These are phyloP conservation scores for sweet orange (Citrus sinensis) DNA, from an alignment of 345 rosid species.

Conservation along the genomic window DVS_A1.0 CM039164.1:19673001-19673500, in stretches of 20 bases:
- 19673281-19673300: slow-evolving; percentile 50
- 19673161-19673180: neutral
- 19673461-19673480: neutral
- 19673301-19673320: slow-evolving; percentile 40
- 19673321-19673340: slow-evolving; percentile 24
- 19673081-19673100: neutral
- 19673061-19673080: neutral
- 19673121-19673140: too few species aligned
- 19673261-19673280: slow-evolving; percentile 44
- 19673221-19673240: slow-evolving; percentile 35
- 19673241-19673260: slow-evolving; percentile 36
- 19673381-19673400: neutral
- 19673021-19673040: neutral
- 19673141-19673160: neutral
- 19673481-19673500: too few species aligned
- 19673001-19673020: slow-evolving; percentile 2
- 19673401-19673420: neutral
- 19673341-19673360: neutral
- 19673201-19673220: slow-evolving; percentile 34
- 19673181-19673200: slow-evolving; percentile 30
- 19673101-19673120: neutral
- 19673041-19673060: slow-evolving; percentile 1
- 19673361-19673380: neutral
- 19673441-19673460: neutral
- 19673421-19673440: neutral